Percentiles rank a stretch among this genome's conserved stretches.
Evolutionary conservation across 202 grass and related monocot species (phyloP).

Genomic region (Carex sylvatica): DNA sequence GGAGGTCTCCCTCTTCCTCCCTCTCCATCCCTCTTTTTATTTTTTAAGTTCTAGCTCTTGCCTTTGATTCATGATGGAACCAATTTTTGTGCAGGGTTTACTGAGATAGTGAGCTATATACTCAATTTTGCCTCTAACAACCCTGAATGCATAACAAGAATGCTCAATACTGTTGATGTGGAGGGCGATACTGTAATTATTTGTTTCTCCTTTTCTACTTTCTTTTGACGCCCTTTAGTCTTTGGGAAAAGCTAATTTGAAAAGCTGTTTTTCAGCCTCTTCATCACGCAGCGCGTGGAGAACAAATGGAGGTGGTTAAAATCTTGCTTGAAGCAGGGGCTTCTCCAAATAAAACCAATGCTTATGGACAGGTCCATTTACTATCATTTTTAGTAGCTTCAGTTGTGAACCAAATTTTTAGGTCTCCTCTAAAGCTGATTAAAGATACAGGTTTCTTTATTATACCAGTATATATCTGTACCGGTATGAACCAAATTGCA

Average conservation of each 20-base stretch:
- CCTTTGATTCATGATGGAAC: slow-evolving; percentile 5
- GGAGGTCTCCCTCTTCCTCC: slow-evolving; percentile 37
- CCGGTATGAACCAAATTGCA: background rate
- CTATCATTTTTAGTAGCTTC: background rate
- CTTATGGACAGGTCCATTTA: slow-evolving; percentile 53
- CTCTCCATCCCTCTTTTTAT: background rate
- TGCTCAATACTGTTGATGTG: slow-evolving; percentile 66
- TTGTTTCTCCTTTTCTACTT: background rate
- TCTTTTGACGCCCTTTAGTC: background rate
- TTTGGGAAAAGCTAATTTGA: background rate
- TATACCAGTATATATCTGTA: background rate
- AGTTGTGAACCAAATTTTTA: background rate
- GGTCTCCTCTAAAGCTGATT: background rate
- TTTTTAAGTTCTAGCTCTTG: background rate
- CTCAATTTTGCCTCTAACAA: slow-evolving; percentile 56
- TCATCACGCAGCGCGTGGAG: slow-evolving; percentile 94
- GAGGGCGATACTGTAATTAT: slow-evolving; percentile 93
- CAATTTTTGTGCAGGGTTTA: slow-evolving; percentile 52
- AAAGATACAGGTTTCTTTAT: background rate
- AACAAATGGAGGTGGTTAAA: slow-evolving; percentile 69
- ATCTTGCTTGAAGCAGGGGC: slow-evolving; percentile 69
- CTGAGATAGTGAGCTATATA: slow-evolving; percentile 67
- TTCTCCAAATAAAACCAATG: slow-evolving; percentile 67
- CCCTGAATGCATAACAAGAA: slow-evolving; percentile 32
- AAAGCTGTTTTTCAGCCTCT: slow-evolving; percentile 52